phyloP scores from a whole-genome alignment of 2,329 filamentous ascomycete genomes.

The Alternaria atra region DNA sequence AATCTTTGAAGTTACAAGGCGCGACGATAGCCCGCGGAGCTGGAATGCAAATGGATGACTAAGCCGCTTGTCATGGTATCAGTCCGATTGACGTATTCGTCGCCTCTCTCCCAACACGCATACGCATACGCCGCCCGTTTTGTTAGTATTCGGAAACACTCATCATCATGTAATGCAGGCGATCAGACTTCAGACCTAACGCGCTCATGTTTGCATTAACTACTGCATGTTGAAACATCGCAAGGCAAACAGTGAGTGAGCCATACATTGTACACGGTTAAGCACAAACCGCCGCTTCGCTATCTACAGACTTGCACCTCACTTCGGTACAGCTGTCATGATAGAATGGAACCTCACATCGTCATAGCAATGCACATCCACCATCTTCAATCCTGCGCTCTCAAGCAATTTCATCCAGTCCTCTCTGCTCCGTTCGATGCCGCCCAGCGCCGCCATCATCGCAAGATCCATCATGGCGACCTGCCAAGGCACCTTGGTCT shows the following conservation, averaged over 20 bases:
- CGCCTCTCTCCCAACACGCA: not conserved
- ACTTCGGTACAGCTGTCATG: constrained; percentile 24
- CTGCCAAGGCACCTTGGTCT: constrained; percentile 42
- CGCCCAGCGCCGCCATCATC: constrained; percentile 38
- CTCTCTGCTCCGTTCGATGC: constrained; percentile 34
- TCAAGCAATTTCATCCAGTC: constrained; percentile 33
- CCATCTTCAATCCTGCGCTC: constrained; percentile 36
- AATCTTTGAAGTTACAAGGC: not conserved
- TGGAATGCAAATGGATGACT: not conserved
- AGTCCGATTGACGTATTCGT: not conserved
- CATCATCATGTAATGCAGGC: too few relatives aligned
- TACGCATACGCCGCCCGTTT: too few relatives aligned
- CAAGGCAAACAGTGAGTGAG: not conserved
- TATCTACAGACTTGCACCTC: not conserved
- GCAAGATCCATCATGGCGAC: constrained; percentile 39
- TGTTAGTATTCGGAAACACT: too few relatives aligned
- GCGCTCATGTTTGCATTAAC: too few relatives aligned
- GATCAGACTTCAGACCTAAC: too few relatives aligned
- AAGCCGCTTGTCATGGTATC: not conserved
- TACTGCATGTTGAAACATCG: too few relatives aligned
- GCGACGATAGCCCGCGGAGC: not conserved
- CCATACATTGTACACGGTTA: not conserved
- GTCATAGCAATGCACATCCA: constrained; percentile 38
- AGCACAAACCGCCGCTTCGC: not conserved
- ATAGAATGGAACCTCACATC: constrained; percentile 32